Base-by-base conservation (phyloP, 768 basidiomycete genomes). In the Suillus discolor region DNA sequence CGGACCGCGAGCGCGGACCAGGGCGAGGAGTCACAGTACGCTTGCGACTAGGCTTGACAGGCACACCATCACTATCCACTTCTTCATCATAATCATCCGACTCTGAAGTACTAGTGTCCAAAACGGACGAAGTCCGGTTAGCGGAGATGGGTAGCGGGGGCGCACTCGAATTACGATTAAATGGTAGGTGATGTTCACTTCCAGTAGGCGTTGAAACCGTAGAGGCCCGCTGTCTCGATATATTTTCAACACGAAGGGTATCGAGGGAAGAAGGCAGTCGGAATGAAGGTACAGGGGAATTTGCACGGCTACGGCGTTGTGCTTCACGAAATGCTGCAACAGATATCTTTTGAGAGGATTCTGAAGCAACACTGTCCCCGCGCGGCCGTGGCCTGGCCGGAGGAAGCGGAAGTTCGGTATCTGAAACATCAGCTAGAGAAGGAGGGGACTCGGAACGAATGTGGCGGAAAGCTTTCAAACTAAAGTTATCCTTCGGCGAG, bases 251-350 rank as follows among this genome's bases (percentile, higher is more conserved):
- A 23, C 78, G 76, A 42, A 77, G 71, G 7, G 72, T 74, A 47
- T 78, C 77, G 44, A 71, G 65, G 20, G 71, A 59, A 4, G 77
- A 80, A 38, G 80, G 79, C 13, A 79, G 83, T 55, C 78, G 81
- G 69, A 79, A 80, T 42, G 80, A 85, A 38, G 88, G 84, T 0
- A 77, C 81, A 12, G 90, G 90, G 0, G 89, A 90, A 62, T 83
- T 85, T 15, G 89, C 82, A 34, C 81, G 75, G 68, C 87, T 88
- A 57, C 88, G 82, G 49, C 90, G 79, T 64, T 91, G 89, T 23
- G 85, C 90, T 79, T 93, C 91, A 62, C 89, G 85, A 73, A 93
- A 93, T 3, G 92, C 92, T 3, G 90, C 92, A 39, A 93, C 88
- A 9, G 90, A 90, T 31, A 93, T 93, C 62, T 90, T 85, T 67